Conservation (phyloP, 2,329 filamentous ascomycete genomes). For the Fusarium denticulatum region DNA sequence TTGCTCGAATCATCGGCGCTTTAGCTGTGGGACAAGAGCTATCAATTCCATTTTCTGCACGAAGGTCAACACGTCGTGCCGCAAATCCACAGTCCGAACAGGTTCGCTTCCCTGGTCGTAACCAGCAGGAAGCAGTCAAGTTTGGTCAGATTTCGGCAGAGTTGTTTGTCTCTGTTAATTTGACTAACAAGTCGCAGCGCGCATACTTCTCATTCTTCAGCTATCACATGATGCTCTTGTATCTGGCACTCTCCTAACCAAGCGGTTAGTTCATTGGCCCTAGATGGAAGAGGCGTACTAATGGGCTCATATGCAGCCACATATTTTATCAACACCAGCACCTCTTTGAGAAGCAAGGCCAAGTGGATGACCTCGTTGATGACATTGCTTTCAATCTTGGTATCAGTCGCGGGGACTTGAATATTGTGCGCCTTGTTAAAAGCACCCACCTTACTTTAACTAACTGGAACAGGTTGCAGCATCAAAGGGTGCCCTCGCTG, state of each 20-base stretch:
- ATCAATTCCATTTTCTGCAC: slow-evolving; percentile 41
- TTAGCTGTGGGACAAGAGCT: slow-evolving; percentile 42
- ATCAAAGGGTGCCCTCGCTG: slow-evolving; percentile 76
- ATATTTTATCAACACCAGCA: slow-evolving; percentile 82
- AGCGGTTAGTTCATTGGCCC: slow-evolving; percentile 59
- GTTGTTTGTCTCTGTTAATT: not conserved
- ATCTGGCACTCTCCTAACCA: slow-evolving; percentile 65
- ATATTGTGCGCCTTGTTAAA: slow-evolving; percentile 66
- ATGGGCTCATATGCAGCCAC: slow-evolving; percentile 62
- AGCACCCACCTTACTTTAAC: not conserved
- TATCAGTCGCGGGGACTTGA: slow-evolving; percentile 70
- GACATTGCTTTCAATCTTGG: slow-evolving; percentile 77
- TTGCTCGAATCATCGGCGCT: slow-evolving; percentile 45
- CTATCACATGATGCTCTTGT: slow-evolving; percentile 68
- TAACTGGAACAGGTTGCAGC: slow-evolving; percentile 68
- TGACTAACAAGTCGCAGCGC: slow-evolving; percentile 52
- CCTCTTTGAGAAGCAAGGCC: slow-evolving; percentile 74
- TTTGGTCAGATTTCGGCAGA: slow-evolving; percentile 55
- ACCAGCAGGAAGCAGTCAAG: slow-evolving; percentile 57
- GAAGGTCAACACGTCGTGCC: slow-evolving; percentile 23
- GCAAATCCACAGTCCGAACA: slow-evolving; percentile 21
- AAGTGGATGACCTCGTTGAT: slow-evolving; percentile 78
- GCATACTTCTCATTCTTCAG: slow-evolving; percentile 67
- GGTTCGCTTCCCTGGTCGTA: slow-evolving; percentile 60
- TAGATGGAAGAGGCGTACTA: not conserved